Conservation (phyloP, 805 yeast genomes). For the Clavispora asparagi region DNA sequence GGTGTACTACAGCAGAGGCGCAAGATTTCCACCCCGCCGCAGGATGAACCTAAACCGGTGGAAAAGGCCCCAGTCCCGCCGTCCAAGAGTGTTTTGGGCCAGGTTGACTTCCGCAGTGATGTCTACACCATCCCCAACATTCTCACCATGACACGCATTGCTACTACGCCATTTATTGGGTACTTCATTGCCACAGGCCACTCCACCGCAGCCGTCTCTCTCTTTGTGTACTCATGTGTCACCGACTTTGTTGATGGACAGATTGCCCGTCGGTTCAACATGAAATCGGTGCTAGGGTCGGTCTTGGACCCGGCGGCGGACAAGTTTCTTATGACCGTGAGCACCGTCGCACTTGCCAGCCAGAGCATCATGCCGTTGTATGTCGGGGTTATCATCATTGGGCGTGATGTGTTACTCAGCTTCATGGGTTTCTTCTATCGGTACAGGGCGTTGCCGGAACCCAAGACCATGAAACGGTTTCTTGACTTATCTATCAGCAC, state of each 20-base stretch:
- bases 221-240: slow-evolving; percentile 80
- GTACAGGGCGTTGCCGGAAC: slow-evolving; percentile 67
- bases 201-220: slow-evolving; percentile 56
- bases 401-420: slow-evolving; percentile 75
- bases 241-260: slow-evolving; percentile 92
- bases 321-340: slow-evolving; percentile 79
- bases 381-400: slow-evolving; percentile 67
- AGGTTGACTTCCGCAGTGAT: slow-evolving; percentile 16
- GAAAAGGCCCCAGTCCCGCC: background rate
- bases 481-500: slow-evolving; percentile 74
- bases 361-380: slow-evolving; percentile 61
- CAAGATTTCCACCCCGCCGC: background rate
- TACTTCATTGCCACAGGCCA: slow-evolving; percentile 65
- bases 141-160: slow-evolving; percentile 75
- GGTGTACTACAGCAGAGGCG: background rate
- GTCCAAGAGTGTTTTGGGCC: background rate
- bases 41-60: background rate
- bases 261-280: slow-evolving; percentile 75
- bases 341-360: slow-evolving; percentile 72
- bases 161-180: slow-evolving; percentile 81
- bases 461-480: slow-evolving; percentile 64
- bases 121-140: slow-evolving; percentile 83
- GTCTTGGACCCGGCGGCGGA: slow-evolving; percentile 95
- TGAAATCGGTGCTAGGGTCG: slow-evolving; percentile 81
- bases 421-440: slow-evolving; percentile 69